Conservation (phyloP, 2,329 filamentous ascomycete genomes). For the Epichloe festucae region DNA sequence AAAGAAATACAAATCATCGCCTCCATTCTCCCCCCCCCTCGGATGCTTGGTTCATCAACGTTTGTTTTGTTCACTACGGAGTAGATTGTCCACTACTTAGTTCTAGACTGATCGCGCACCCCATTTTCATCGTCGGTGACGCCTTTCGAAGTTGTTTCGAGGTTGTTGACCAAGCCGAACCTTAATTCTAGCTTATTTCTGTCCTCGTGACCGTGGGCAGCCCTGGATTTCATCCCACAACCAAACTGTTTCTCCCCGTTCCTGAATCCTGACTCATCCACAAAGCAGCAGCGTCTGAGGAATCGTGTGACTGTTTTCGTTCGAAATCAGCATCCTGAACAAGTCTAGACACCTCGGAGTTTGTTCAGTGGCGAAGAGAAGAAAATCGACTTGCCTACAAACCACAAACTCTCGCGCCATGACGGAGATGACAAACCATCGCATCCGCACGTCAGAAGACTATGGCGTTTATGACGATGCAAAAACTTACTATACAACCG, state of each 20-base stretch:
- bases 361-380: not conserved
- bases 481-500: conserved; percentile 44
- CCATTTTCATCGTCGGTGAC: conserved; percentile 3
- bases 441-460: conserved; percentile 28
- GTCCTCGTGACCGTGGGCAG: conserved; percentile 1
- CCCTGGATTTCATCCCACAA: not conserved
- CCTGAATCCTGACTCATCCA: not conserved
- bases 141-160: not conserved
- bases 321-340: not conserved
- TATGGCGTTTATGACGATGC: conserved; percentile 43
- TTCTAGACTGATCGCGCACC: not conserved
- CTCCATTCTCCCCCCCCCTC: too few relatives aligned
- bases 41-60: too few relatives aligned
- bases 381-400: not conserved
- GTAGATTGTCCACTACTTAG: not conserved
- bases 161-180: not conserved
- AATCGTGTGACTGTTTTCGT: too few relatives aligned
- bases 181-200: conserved; percentile 1
- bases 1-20: too few relatives aligned
- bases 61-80: too few relatives aligned
- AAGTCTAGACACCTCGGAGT: not conserved
- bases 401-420: conserved; percentile 10
- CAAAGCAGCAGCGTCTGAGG: too few relatives aligned
- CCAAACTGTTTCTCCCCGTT: not conserved
- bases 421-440: conserved; percentile 17